Conservation (phyloP, 2,329 filamentous ascomycete genomes). For the Alternaria ventricosa region DNA sequence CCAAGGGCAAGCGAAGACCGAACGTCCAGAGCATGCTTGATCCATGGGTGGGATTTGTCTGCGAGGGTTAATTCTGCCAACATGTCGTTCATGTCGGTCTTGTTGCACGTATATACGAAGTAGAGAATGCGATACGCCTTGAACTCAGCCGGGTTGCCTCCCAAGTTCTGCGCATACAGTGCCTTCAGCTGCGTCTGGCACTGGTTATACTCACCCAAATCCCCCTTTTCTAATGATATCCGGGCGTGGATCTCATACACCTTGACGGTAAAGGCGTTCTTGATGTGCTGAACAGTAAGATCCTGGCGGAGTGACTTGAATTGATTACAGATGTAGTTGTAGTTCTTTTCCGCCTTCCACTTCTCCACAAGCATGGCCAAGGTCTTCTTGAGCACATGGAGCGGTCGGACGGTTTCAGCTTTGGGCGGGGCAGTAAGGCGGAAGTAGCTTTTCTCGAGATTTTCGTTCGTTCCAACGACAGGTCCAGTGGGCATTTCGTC, state of each 20-base stretch:
- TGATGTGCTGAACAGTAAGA: conserved; percentile 95
- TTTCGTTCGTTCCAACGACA: conserved; percentile 83
- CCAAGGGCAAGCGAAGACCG: conserved; percentile 90
- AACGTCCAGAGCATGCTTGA: conserved; percentile 86
- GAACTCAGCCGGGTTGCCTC: conserved; percentile 92
- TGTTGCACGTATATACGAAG: conserved; percentile 98
- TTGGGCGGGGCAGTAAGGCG: conserved; percentile 90
- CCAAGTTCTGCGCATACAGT: conserved; percentile 84
- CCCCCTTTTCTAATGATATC: conserved; percentile 96
- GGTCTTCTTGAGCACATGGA: conserved; percentile 79
- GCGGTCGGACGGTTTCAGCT: conserved; percentile 84
- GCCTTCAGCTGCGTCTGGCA: conserved; percentile 97
- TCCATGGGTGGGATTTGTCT: conserved; percentile 89
- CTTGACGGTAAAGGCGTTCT: conserved; percentile 92
- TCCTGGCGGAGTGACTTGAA: conserved; percentile 99
- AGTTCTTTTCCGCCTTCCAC: conserved; percentile 93
- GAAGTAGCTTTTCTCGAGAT: conserved; percentile 91
- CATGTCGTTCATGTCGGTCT: conserved; percentile 96
- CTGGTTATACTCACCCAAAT: conserved; percentile 99
- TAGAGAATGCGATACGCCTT: conserved; percentile 99
- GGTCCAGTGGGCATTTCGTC: conserved; percentile 64
- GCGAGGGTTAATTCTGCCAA: conserved; percentile 97
- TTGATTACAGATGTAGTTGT: conserved; percentile 97
- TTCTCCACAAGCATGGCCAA: conserved; percentile 90
- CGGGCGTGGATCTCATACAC: conserved; percentile 98